Conservation (phyloP, 208 protist genomes). For the Trypanosoma grayi region DNA sequence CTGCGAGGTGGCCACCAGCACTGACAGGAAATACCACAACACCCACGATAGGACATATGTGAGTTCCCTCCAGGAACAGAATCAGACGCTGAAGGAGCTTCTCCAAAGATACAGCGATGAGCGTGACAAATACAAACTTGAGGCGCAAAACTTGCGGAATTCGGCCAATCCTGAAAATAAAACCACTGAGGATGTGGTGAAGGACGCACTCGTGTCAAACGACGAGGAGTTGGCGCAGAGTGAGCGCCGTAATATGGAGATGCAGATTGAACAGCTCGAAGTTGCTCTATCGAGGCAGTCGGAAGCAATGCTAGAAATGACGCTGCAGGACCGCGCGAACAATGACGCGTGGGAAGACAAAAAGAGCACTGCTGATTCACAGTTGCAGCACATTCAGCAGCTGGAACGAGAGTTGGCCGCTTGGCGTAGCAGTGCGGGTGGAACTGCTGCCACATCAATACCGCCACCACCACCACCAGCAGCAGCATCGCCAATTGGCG, state of each 20-base stretch:
- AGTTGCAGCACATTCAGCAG: not conserved
- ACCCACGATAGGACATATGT: slow-evolving; percentile 23
- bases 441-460: not conserved
- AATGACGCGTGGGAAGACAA: not conserved
- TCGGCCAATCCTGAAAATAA: not conserved
- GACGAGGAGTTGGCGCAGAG: slow-evolving; percentile 15
- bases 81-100: slow-evolving; percentile 32
- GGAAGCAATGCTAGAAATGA: slow-evolving; percentile 21
- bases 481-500: not conserved
- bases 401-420: not conserved
- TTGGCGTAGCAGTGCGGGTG: not conserved
- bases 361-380: not conserved
- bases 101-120: slow-evolving; percentile 30
- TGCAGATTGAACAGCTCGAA: slow-evolving; percentile 25
- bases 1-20: not conserved
- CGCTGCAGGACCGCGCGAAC: not conserved
- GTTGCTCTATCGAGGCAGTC: slow-evolving; percentile 8
- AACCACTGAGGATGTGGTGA: not conserved
- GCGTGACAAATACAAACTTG: slow-evolving; percentile 17
- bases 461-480: too few relatives aligned
- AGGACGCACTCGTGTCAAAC: slow-evolving; percentile 3
- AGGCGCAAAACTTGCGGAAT: not conserved
- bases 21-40: not conserved
- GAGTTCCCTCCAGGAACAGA: slow-evolving; percentile 34
- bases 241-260: slow-evolving; percentile 25